Conservation (phyloP, 768 basidiomycete species). For the Lentinula raphanica region DNA sequence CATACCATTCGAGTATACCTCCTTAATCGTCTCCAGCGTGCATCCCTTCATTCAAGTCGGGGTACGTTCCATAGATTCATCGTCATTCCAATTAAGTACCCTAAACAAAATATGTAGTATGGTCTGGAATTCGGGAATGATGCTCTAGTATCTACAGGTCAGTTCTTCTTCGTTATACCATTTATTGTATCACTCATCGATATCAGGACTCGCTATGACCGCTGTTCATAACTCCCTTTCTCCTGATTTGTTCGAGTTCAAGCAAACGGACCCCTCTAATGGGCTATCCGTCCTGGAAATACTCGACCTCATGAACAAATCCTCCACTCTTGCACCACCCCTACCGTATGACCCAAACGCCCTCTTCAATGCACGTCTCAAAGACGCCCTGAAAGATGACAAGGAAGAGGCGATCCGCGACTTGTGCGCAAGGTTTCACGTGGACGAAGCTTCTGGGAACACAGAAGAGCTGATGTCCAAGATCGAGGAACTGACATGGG, state of each 20-base stretch:
- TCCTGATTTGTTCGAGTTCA: constrained; percentile 28
- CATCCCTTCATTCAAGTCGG: constrained; percentile 59
- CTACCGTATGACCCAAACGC: constrained; percentile 48
- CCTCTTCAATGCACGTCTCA: constrained; percentile 30
- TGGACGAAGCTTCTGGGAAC: constrained; percentile 26
- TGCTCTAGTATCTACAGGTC: constrained; percentile 46
- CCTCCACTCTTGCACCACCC: constrained; percentile 40
- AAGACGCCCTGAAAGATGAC: constrained; percentile 28
- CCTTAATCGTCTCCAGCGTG: constrained; percentile 26
- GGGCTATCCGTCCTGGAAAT: constrained; percentile 44
- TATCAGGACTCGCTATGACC: constrained; percentile 43
- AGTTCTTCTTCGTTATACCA: neutral
- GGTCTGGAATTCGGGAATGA: constrained; percentile 41
- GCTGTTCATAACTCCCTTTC: constrained; percentile 32
- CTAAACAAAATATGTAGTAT: neutral
- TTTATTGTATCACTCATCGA: neutral
- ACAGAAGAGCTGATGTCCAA: constrained; percentile 31
- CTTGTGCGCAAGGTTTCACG: constrained; percentile 36
- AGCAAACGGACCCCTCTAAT: constrained; percentile 1
- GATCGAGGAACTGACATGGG: constrained; percentile 48
- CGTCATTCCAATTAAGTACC: neutral
- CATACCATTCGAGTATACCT: neutral
- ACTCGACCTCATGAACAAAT: constrained; percentile 46
- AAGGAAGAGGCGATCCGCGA: constrained; percentile 40
- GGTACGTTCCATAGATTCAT: constrained; percentile 28